Conservation (phyloP, 306 rosid genomes). For the Phaseolus lunatus region DNA sequence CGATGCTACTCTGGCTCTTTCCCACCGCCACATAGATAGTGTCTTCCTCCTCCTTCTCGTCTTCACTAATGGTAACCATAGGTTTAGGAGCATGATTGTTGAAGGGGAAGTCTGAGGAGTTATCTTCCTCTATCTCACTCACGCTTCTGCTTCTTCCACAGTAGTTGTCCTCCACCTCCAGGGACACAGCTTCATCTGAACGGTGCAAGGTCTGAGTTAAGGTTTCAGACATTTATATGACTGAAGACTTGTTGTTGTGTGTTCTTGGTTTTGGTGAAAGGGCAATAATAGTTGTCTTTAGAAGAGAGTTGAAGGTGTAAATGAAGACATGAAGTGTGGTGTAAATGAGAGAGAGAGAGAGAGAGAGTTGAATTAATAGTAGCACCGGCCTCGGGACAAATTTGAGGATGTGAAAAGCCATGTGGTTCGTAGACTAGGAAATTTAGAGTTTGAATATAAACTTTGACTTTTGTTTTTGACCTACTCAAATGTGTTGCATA, state of each 20-base stretch:
- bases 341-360: background rate
- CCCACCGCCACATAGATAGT: slow-evolving; percentile 57
- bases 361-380: background rate
- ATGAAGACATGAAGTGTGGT: background rate
- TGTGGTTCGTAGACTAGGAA: background rate
- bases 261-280: background rate
- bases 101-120: slow-evolving; percentile 1
- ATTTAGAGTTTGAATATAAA: background rate
- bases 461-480: slow-evolving; percentile 6
- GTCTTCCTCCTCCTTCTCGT: slow-evolving; percentile 37
- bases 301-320: slow-evolving; percentile 14
- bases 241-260: background rate
- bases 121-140: slow-evolving; percentile 78
- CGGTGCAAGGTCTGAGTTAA: slow-evolving; percentile 37
- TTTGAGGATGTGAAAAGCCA: background rate
- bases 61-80: slow-evolving; percentile 61
- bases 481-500: background rate
- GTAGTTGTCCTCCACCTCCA: background rate
- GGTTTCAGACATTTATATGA: slow-evolving; percentile 15
- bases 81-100: slow-evolving; percentile 24
- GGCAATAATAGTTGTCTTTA: background rate
- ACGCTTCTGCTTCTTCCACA: slow-evolving; percentile 33
- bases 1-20: slow-evolving; percentile 57
- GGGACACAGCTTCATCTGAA: slow-evolving; percentile 37
- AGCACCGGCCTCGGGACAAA: background rate